A percentile compares a stretch with the other conserved stretches of the same genome.
These are phyloP conservation scores for Cladosporium sphaerospermum DNA, from an alignment of 2,329 filamentous ascomycete genomes.

Conservation along the genomic window DNA sequence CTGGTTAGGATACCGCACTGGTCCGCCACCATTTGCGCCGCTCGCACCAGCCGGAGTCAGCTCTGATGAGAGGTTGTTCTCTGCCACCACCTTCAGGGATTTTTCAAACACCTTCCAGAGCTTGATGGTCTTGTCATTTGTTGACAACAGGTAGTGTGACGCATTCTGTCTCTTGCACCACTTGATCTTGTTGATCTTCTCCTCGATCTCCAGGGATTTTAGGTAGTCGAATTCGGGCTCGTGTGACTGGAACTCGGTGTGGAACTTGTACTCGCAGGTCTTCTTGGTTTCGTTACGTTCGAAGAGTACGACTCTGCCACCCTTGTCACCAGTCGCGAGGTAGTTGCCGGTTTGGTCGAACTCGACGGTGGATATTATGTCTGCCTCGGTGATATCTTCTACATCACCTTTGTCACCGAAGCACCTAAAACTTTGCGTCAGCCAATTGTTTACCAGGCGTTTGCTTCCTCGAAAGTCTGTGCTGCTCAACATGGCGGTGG, in stretches of 20 bases:
- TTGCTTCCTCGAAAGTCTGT: neutral
- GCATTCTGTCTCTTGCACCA: constrained; percentile 98
- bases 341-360: constrained; percentile 89
- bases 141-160: constrained; percentile 95
- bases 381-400: constrained; percentile 95
- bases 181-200: constrained; percentile 99
- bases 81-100: constrained; percentile 95
- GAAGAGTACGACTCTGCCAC: constrained; percentile 76
- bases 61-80: constrained; percentile 97
- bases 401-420: constrained; percentile 99
- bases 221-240: constrained; percentile 99
- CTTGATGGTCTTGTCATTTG: constrained; percentile 99
- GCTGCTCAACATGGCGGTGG: constrained; percentile 1
- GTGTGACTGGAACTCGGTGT: constrained; percentile 99
- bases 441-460: neutral
- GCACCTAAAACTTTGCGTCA: constrained; percentile 56
- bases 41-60: constrained; percentile 66
- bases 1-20: constrained; percentile 64
- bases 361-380: constrained; percentile 87
- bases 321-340: constrained; percentile 83
- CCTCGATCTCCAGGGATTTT: constrained; percentile 98
- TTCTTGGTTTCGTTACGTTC: constrained; percentile 99
- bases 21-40: constrained; percentile 65
- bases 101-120: constrained; percentile 99
- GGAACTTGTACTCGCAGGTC: constrained; percentile 99